Base-by-base conservation (phyloP, 2,329 filamentous ascomycete genomes). In the Xylogone sp. region DNA sequence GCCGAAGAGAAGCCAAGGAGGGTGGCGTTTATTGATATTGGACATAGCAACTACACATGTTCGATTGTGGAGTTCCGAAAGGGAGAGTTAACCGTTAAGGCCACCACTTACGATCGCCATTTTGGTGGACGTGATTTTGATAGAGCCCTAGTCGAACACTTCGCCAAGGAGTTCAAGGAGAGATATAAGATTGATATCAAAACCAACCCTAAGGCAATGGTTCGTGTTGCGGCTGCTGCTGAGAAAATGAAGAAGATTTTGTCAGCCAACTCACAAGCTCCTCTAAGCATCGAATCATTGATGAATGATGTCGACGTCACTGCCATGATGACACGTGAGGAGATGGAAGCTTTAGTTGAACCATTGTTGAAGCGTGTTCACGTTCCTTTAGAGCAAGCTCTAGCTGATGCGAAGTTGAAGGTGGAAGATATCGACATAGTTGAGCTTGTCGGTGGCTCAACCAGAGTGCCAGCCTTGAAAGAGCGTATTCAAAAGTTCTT, bases 231-330 rank as follows among this genome's bases (percentile, higher is more conserved):
- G 42, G 85, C 90, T 56, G 91, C 89, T 52, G 91, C 92, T 50
- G 94, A 99, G 81, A 97, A 96, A 82, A 77, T 96, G 69, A 99
- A 99, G 86, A 97, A 97, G 84, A 86, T 97, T 51, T 79, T 99
- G 51, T 97, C 93, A 31, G 94, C 94, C 69, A 97, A 97, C 76
- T 88, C 92, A 62, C 82, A 88, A 67, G 91, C 93, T 18, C 90
- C 93, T 46, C 74, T 99, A 71, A 97, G 92, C 79, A 95, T 99
- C 65, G 94, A 99, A 78, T 97, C 92, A 31, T 79, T 99, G 62
- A 97, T 99, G 92, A 95, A 97, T 73, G 94, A 99, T 69, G 78
- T 96, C 56, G 94, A 99, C 69, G 94, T 96, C 34, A 83, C 83
- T 49, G 78, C 87, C 54, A 87, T 96, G 81, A 81, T 99, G 67